phyloP scores from a whole-genome alignment of 2,329 filamentous ascomycete species.

The Fusarium irregulare region DNA sequence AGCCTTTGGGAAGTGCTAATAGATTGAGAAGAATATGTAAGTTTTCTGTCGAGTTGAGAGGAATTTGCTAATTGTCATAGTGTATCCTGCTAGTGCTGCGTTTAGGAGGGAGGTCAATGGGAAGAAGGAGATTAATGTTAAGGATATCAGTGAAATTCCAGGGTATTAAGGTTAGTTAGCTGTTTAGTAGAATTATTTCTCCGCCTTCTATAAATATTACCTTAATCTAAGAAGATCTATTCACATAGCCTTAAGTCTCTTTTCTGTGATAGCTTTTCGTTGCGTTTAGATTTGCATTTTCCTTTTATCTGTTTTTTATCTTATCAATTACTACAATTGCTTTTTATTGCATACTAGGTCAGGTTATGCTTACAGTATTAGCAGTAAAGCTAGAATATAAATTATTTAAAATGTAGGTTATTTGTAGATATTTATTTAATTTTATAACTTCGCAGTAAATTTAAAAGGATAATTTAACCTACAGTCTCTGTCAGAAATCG shows the following conservation, averaged over 20 bases:
- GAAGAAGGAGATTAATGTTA: background rate
- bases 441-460: too few relatives aligned
- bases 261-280: too few relatives aligned
- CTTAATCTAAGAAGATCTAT: too few relatives aligned
- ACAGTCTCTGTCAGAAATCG: background rate
- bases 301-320: too few relatives aligned
- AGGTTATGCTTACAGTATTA: too few relatives aligned
- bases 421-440: too few relatives aligned
- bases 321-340: too few relatives aligned
- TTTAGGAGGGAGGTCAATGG: background rate
- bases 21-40: background rate
- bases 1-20: background rate
- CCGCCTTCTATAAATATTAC: too few relatives aligned
- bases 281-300: too few relatives aligned
- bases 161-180: background rate
- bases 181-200: background rate
- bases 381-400: too few relatives aligned
- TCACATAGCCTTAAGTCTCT: rapidly evolving
- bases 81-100: background rate
- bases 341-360: rapidly evolving
- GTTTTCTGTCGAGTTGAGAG: rapidly evolving
- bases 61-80: background rate
- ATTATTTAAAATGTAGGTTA: too few relatives aligned
- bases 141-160: background rate
- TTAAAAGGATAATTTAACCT: too few relatives aligned